These are phyloP conservation scores for Nematocida sp. DNA, from an alignment of 371 early-diverging fungal species.

Conservation along the genomic window DNA sequence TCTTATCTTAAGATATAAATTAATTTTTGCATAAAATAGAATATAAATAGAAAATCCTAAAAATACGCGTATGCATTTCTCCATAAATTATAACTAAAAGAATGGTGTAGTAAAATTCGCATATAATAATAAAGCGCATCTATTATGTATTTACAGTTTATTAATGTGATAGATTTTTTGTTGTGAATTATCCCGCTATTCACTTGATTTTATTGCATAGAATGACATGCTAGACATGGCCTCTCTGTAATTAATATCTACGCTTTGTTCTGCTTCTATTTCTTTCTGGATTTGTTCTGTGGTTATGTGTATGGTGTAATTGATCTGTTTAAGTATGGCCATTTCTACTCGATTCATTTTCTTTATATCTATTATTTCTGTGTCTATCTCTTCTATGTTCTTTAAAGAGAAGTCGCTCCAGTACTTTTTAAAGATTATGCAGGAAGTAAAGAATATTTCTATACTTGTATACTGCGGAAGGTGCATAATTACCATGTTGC, in stretches of 20 bases:
- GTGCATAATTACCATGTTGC: neutral
- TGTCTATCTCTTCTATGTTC: constrained; percentile 40
- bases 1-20: no score
- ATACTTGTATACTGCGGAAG: constrained; percentile 10
- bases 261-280: constrained; percentile 33
- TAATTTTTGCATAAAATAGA: no score
- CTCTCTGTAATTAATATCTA: constrained; percentile 28
- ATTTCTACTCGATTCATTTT: constrained; percentile 24
- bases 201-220: neutral
- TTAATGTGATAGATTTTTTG: no score
- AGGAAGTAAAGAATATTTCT: constrained; percentile 42
- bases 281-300: constrained; percentile 26
- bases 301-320: constrained; percentile 17
- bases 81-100: no score
- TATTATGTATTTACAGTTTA: no score
- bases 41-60: no score
- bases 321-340: constrained; percentile 4
- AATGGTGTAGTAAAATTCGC: no score
- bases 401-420: constrained; percentile 36
- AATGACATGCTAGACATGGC: constrained; percentile 2
- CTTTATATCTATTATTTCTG: neutral
- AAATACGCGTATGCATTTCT: no score
- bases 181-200: no score
- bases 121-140: no score
- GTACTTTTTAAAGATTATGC: constrained; percentile 49